A percentile compares a stretch with the other conserved stretches of the same genome.
These are phyloP conservation scores for Barbarea vulgaris DNA, from an alignment of 345 rosid species.

Conservation along the genomic window DNA sequence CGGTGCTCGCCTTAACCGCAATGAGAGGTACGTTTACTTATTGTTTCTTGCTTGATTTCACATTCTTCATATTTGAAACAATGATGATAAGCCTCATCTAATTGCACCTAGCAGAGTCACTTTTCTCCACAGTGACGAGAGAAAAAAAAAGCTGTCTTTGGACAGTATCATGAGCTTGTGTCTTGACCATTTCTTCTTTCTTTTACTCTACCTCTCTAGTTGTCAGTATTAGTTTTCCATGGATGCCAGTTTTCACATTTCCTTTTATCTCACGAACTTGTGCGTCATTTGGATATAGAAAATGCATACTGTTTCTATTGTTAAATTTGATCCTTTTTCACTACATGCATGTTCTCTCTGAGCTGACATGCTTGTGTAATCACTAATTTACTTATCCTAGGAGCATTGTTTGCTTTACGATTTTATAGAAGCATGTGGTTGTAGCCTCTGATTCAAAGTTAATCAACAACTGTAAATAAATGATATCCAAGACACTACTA, in stretches of 20 bases:
- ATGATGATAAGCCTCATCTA: neutral
- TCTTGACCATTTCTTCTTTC: neutral
- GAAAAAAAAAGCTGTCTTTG: neutral
- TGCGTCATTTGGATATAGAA: neutral
- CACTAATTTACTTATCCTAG: neutral
- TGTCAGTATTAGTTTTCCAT: neutral
- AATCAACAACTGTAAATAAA: neutral
- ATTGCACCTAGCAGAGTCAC: neutral
- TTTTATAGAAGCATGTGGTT: neutral
- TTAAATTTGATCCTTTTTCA: neutral
- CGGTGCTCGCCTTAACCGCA: conserved; percentile 79
- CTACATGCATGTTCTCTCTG: neutral
- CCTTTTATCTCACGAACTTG: neutral
- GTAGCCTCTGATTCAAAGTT: neutral
- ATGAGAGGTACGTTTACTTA: conserved; percentile 56
- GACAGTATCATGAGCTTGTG: conserved; percentile 8
- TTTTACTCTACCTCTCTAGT: neutral
- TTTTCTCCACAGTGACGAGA: neutral
- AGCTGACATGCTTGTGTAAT: neutral
- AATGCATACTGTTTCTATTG: neutral
- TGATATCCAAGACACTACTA: neutral
- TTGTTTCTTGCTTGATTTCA: neutral
- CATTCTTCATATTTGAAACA: neutral
- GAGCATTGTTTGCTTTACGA: neutral
- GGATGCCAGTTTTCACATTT: neutral